These are phyloP conservation scores for Chalciporus sphaerocephalus DNA, from an alignment of 768 basidiomycete genomes.

Conservation along the genomic window DNA sequence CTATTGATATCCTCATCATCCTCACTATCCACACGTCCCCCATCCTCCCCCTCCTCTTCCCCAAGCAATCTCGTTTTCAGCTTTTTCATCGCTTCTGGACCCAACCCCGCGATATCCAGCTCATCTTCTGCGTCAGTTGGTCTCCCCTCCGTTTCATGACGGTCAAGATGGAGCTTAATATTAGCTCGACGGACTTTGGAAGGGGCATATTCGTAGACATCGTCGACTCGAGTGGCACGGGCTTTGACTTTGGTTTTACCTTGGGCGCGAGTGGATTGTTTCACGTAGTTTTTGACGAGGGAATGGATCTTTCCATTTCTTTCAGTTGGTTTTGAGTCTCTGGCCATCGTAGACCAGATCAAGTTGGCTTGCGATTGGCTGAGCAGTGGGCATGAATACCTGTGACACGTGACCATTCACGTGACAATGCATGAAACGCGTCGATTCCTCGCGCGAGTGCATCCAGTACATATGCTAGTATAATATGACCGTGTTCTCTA, in stretches of 20 bases:
- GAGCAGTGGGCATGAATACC: too few relatives aligned
- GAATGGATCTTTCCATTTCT: conserved; percentile 1
- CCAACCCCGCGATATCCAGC: conserved; percentile 32
- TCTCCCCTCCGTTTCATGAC: conserved; percentile 43
- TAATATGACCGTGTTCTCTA: too few relatives aligned
- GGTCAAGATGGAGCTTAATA: conserved; percentile 51
- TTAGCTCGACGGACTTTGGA: conserved; percentile 47
- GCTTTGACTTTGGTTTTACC: conserved; percentile 19
- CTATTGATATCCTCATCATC: conserved; percentile 87
- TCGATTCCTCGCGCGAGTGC: too few relatives aligned
- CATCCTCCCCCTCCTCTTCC: conserved; percentile 47
- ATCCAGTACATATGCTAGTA: too few relatives aligned
- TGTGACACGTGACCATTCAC: too few relatives aligned
- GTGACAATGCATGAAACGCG: too few relatives aligned
- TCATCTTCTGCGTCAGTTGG: conserved; percentile 37
- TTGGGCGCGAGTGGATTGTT: conserved; percentile 34
- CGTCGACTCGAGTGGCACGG: conserved; percentile 36
- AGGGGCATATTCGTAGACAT: conserved; percentile 64
- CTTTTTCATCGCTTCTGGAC: conserved; percentile 31
- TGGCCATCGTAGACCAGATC: conserved; percentile 14
- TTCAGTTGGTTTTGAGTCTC: conserved; percentile 13
- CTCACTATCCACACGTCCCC: conserved; percentile 46
- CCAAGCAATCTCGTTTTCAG: conserved; percentile 47
- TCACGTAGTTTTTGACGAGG: conserved; percentile 38
- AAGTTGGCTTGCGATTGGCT: too few relatives aligned